Conservation (phyloP, 1,284 basidiomycete genomes). For the Puccinia polysora region DNA sequence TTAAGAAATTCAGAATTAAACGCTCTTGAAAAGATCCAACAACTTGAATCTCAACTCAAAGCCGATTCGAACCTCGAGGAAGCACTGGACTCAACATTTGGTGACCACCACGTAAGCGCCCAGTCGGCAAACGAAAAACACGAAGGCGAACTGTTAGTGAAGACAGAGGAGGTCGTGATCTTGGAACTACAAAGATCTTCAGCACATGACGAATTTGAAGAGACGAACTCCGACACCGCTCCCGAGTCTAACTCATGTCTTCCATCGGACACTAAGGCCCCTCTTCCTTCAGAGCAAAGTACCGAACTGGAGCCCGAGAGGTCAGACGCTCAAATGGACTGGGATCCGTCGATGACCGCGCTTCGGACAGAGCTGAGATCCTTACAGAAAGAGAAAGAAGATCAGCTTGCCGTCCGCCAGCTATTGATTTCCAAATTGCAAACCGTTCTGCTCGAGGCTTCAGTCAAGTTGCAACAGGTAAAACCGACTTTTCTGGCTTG, state of each 20-base stretch:
- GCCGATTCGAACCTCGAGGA: background rate
- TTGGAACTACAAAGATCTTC: background rate
- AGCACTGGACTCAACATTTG: background rate
- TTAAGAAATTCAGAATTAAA: slow-evolving; percentile 11
- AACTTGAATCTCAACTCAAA: slow-evolving; percentile 14
- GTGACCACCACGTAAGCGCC: too few species aligned
- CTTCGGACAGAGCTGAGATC: slow-evolving; percentile 12
- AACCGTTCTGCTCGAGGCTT: background rate
- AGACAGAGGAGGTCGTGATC: background rate
- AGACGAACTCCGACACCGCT: background rate
- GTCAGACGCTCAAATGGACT: background rate
- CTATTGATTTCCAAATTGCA: background rate
- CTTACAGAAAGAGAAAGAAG: slow-evolving; percentile 12
- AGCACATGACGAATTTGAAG: slow-evolving; percentile 2
- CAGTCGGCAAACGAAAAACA: slow-evolving; percentile 11
- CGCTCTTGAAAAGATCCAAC: background rate
- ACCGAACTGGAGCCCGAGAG: background rate
- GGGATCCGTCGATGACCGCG: background rate
- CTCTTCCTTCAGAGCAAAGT: background rate
- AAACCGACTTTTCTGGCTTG: too few species aligned
- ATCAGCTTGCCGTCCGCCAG: slow-evolving; percentile 1
- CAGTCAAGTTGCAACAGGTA: background rate
- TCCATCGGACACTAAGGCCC: background rate
- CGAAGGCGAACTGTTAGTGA: background rate
- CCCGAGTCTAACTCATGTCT: background rate